A percentile compares a stretch with the other conserved stretches of the same genome.
Evolutionary conservation across 345 rosid species (phyloP).

Genomic region (Eucalyptus pauciflora): DNA sequence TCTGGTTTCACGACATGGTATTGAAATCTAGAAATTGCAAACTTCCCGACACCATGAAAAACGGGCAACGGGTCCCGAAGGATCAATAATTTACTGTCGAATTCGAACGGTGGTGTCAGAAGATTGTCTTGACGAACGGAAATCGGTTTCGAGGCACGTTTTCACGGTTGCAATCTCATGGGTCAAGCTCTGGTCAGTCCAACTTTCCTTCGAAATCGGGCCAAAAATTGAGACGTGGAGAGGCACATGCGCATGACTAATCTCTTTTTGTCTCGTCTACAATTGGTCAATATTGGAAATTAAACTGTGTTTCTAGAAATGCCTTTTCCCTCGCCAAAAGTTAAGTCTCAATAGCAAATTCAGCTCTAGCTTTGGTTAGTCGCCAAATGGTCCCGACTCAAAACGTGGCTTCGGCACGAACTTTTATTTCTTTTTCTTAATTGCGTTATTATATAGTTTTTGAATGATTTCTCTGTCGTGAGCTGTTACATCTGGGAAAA

Average conservation of each 20-base stretch:
- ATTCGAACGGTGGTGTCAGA: background rate
- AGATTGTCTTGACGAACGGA: background rate
- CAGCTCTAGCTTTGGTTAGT: background rate
- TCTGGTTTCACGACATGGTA: background rate
- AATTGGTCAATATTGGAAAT: background rate
- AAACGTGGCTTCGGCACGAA: background rate
- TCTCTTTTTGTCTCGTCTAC: background rate
- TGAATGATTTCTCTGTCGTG: background rate
- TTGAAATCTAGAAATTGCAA: background rate
- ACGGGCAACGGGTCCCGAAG: background rate
- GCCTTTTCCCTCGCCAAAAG: background rate
- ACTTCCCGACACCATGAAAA: background rate
- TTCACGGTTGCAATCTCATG: background rate
- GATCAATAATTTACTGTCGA: background rate
- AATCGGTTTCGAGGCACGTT: background rate
- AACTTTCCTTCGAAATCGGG: background rate
- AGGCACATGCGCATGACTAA: background rate
- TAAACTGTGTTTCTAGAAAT: background rate
- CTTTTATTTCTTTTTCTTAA: background rate
- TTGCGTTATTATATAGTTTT: too few relatives aligned
- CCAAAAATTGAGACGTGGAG: background rate
- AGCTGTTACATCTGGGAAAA: background rate
- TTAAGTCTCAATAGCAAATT: background rate
- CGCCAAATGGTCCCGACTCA: background rate
- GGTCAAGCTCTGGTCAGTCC: background rate